Percentiles rank a stretch among this genome's conserved stretches.
These are phyloP conservation scores for Trametes punicea DNA, from an alignment of 768 basidiomycete genomes.

Conservation along the genomic window DNA sequence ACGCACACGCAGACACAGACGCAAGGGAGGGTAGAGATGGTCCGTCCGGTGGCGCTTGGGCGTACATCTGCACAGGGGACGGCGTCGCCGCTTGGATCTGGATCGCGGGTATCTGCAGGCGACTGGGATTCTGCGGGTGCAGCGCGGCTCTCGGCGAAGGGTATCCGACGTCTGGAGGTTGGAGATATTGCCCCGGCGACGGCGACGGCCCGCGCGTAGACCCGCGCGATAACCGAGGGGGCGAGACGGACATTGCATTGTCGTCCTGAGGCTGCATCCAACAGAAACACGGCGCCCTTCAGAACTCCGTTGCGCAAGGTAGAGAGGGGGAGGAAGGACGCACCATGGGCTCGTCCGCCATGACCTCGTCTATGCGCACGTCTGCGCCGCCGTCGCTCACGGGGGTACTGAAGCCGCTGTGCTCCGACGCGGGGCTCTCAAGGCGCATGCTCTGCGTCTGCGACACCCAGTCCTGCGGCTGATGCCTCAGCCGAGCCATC, in stretches of 20 bases:
- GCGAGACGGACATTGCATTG: conserved; percentile 5
- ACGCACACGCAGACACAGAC: background rate
- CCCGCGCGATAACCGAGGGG: conserved; percentile 1
- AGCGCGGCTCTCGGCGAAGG: background rate
- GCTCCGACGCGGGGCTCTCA: conserved; percentile 39
- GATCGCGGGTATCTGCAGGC: conserved; percentile 19
- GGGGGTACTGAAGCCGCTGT: conserved; percentile 11
- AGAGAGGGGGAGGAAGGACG: background rate
- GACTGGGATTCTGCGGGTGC: conserved; percentile 14
- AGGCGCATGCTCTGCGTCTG: conserved; percentile 69
- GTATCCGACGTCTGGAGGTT: conserved; percentile 9
- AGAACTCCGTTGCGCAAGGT: no score
- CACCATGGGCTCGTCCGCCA: conserved; percentile 41
- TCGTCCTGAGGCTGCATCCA: conserved; percentile 1
- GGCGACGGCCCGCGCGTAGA: background rate
- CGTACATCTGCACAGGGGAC: conserved; percentile 25
- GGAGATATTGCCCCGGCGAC: conserved; percentile 4
- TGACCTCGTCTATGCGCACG: conserved; percentile 35
- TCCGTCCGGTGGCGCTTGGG: conserved; percentile 24
- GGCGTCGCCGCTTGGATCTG: conserved; percentile 21
- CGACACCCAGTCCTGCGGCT: conserved; percentile 70
- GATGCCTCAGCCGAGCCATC: conserved; percentile 29
- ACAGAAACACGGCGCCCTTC: no score
- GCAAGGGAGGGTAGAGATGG: background rate
- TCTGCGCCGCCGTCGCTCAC: background rate